Evolutionary conservation across 2,329 filamentous ascomycete genomes (phyloP).

Genomic region (Epichloe aotearoae): DNA sequence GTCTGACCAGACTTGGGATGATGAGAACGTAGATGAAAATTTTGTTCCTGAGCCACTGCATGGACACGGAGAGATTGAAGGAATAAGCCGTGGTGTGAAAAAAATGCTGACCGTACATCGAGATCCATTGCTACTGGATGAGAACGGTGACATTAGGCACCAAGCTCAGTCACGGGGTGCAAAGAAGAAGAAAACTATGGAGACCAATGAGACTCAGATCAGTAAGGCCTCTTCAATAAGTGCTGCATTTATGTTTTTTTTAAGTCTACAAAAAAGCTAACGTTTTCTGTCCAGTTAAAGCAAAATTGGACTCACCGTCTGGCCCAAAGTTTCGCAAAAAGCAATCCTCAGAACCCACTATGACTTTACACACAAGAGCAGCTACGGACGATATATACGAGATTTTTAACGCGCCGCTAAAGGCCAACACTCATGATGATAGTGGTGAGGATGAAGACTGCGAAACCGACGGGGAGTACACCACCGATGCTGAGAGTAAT

Average conservation of each 20-base stretch:
- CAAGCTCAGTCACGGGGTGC: conserved; percentile 31
- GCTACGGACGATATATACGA: conserved; percentile 97
- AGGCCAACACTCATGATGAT: conserved; percentile 21
- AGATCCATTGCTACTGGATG: conserved; percentile 37
- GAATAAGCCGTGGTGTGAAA: conserved; percentile 17
- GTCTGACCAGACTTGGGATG: conserved; percentile 44
- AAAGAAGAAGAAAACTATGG: conserved; percentile 67
- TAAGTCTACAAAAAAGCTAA: conserved; percentile 18
- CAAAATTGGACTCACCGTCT: conserved; percentile 81
- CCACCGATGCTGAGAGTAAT: conserved; percentile 74
- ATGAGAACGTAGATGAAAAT: conserved; percentile 24
- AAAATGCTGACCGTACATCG: conserved; percentile 30
- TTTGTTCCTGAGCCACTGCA: conserved; percentile 15
- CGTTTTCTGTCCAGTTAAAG: conserved; percentile 56
- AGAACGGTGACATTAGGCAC: conserved; percentile 42
- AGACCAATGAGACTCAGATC: conserved; percentile 85
- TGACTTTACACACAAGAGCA: conserved; percentile 92
- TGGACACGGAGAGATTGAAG: conserved; percentile 18
- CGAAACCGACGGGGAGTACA: conserved; percentile 64
- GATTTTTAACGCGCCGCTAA: conserved; percentile 75
- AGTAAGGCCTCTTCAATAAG: conserved; percentile 38
- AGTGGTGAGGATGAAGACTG: conserved; percentile 53
- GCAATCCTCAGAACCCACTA: conserved; percentile 69
- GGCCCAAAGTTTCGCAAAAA: conserved; percentile 79
- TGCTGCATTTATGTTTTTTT: background rate